Percentiles rank a stretch among this genome's conserved stretches.
phyloP scores from a whole-genome alignment of 176 grass and related monocot species.

The Oryza glaberrima region DNA sequence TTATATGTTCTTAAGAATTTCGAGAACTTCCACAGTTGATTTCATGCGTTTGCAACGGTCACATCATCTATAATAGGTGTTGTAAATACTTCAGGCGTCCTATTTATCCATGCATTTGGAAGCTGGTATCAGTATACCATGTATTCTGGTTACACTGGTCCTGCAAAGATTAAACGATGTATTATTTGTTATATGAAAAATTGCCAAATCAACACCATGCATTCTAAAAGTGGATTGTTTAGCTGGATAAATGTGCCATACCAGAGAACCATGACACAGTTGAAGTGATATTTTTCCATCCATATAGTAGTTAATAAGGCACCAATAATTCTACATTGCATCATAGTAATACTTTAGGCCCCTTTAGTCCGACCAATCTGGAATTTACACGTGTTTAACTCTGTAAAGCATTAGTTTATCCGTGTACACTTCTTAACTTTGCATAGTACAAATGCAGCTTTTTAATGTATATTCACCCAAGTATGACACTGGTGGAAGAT shows the following conservation, averaged over 20 bases:
- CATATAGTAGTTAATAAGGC: background rate
- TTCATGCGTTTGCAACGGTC: background rate
- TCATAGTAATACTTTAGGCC: background rate
- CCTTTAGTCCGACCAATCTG: background rate
- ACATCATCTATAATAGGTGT: background rate
- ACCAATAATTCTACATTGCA: background rate
- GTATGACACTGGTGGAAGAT: conserved; percentile 94
- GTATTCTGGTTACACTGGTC: conserved; percentile 2
- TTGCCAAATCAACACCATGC: background rate
- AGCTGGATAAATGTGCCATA: background rate
- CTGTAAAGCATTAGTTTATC: conserved; percentile 12
- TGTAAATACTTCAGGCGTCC: background rate
- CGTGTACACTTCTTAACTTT: conserved; percentile 30
- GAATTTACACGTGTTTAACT: conserved; percentile 10
- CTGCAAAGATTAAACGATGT: conserved; percentile 2
- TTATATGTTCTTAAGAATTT: background rate
- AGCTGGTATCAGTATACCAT: background rate
- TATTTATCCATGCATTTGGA: no score
- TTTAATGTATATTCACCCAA: conserved; percentile 78
- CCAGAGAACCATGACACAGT: background rate
- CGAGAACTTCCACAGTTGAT: background rate
- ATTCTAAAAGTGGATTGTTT: background rate
- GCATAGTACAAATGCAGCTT: conserved; percentile 63
- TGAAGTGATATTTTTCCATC: background rate
- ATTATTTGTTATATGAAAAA: conserved; percentile 24